A percentile compares a stretch with the other conserved stretches of the same genome.
Evolutionary conservation across 2,329 filamentous ascomycete species (phyloP).

Genomic region (Epichloe glyceriae): DNA sequence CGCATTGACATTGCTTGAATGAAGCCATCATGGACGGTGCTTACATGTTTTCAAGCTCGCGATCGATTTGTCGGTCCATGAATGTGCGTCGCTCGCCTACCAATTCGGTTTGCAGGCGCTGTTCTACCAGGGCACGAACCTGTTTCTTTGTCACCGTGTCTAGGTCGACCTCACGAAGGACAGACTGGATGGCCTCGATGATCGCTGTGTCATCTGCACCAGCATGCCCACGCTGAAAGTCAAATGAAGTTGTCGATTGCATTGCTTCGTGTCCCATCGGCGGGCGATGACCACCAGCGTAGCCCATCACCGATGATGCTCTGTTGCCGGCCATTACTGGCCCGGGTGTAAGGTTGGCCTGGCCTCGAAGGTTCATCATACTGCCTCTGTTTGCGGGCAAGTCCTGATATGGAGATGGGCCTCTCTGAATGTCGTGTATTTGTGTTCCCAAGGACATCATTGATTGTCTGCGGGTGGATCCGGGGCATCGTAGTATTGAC

Average conservation of each 20-base stretch:
- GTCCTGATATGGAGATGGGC: slow-evolving; percentile 47
- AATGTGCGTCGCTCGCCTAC: slow-evolving; percentile 76
- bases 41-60: slow-evolving; percentile 87
- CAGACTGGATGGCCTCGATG: slow-evolving; percentile 69
- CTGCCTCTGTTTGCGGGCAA: slow-evolving; percentile 39
- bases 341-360: slow-evolving; percentile 33
- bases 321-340: slow-evolving; percentile 20
- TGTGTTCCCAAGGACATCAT: slow-evolving; percentile 52
- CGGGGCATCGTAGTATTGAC: slow-evolving; percentile 35
- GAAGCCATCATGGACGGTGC: background rate
- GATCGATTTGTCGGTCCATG: slow-evolving; percentile 86
- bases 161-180: slow-evolving; percentile 77
- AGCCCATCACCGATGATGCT: slow-evolving; percentile 35
- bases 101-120: slow-evolving; percentile 81
- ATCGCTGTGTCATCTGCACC: slow-evolving; percentile 73
- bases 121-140: slow-evolving; percentile 79
- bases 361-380: slow-evolving; percentile 45
- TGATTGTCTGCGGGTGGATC: slow-evolving; percentile 52
- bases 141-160: slow-evolving; percentile 99
- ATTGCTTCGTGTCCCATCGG: slow-evolving; percentile 33
- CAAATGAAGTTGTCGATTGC: slow-evolving; percentile 40
- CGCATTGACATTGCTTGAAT: background rate
- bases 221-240: slow-evolving; percentile 44
- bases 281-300: slow-evolving; percentile 32
- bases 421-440: slow-evolving; percentile 31